A percentile compares a stretch with the other conserved stretches of the same genome.
These are phyloP conservation scores for Cajanus cajan DNA, from an alignment of 306 rosid species.

Conservation along the genomic window DNA sequence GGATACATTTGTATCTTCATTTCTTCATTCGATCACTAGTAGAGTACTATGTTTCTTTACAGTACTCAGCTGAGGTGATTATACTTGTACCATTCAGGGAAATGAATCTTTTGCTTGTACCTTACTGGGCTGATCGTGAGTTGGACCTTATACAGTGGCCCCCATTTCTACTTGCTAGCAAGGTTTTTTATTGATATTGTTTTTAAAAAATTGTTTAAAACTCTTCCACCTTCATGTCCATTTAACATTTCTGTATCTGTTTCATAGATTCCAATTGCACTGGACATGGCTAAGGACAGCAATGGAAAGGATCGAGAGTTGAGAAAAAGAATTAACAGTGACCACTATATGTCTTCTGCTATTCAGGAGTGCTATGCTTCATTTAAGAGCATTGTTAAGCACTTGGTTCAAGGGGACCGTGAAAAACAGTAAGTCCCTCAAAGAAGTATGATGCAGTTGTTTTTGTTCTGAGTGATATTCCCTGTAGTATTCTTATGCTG, in stretches of 20 bases:
- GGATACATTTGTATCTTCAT: slow-evolving; percentile 7
- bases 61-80: slow-evolving; percentile 30
- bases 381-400: slow-evolving; percentile 67
- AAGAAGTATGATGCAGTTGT: slow-evolving; percentile 3
- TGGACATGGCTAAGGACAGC: slow-evolving; percentile 99
- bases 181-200: slow-evolving; percentile 48
- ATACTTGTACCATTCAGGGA: slow-evolving; percentile 57
- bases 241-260: slow-evolving; percentile 20
- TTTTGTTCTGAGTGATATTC: slow-evolving; percentile 14
- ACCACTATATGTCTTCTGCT: slow-evolving; percentile 89
- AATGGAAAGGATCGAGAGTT: slow-evolving; percentile 93
- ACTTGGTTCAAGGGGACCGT: slow-evolving; percentile 71
- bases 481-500: not conserved
- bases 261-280: slow-evolving; percentile 85
- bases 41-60: not conserved
- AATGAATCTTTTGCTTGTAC: slow-evolving; percentile 93
- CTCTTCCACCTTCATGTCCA: slow-evolving; percentile 11
- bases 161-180: slow-evolving; percentile 98
- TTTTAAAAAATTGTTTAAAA: not conserved
- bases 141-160: slow-evolving; percentile 93
- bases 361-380: slow-evolving; percentile 94
- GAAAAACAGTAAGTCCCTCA: slow-evolving; percentile 67
- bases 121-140: slow-evolving; percentile 94
- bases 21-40: slow-evolving; percentile 1
- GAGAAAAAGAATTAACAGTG: slow-evolving; percentile 70